Evolutionary conservation across 306 rosid genomes (phyloP), one percentile per base, ranked within the genome.

Genomic region (Cicer chorassanicum): DNA sequence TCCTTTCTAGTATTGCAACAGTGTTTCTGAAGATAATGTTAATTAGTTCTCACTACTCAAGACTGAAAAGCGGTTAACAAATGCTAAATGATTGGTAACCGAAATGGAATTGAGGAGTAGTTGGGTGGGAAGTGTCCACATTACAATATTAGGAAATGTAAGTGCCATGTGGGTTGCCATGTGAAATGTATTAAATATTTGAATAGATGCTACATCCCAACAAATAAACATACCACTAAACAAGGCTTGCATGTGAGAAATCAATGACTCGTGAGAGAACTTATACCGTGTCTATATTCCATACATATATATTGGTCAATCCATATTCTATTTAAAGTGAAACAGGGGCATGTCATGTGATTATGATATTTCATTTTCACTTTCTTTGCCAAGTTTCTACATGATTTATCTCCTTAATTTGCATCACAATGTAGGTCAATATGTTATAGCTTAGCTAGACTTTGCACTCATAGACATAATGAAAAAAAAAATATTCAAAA

Each of bases 141-240:
- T 80, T 73, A 72, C 4, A 24, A 24, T 24, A 24, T 24, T 24
- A 24, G 85, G 76, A 81, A 76, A 76, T 74, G 70, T 75, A 78
- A 81, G 84, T 75, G 80, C 69, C 95, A 89, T 89, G 92, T 93
- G 96, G 81, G 63, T 24, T 70, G 87, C 89, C 98, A 93, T 87
- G 98, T 91, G 96, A 88, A 65, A 82, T 78, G 77, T 83, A 89
- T 84, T 84, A 70, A 76, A 87, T 73, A 78, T 87, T 73, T 70
- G 80, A 67, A 78, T 73, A 77, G 0, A 24, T 4, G 34, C 34
- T 24, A 24, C 34, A 24, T 24, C 34, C 34, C 34, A 24, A 24
- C 34, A 24, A 24, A 75, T 73, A 40, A 79, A 73, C 77, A 75
- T 60, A 81, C 72, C 59, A 54, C 81, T 82, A 82, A 87, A 79